Evolutionary conservation across 208 protist species (phyloP), one percentile per base, ranked within the genome.

Genomic region (Trypanosoma vivax): DNA sequence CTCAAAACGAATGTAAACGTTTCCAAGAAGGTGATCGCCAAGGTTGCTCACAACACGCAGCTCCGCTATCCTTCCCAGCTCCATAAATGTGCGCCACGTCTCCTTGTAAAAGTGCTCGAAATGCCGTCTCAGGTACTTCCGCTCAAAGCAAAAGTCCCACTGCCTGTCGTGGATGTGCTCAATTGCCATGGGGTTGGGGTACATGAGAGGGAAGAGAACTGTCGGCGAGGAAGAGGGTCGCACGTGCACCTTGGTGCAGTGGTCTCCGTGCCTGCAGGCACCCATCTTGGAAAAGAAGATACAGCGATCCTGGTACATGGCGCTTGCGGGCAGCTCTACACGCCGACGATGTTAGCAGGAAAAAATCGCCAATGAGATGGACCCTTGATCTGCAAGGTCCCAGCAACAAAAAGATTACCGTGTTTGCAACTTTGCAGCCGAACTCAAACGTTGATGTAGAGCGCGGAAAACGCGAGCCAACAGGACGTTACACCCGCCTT

Each of bases 201-300:
- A 99, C 84, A 99, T 91, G 76, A 99, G 90, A 1, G 92, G 85
- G 33, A 99, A 81, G 14, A 99, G 68, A 23, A 99, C 79, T 16
- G 95, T 98, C 31, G 95, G 95, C 5, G 83, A 96, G n/a, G 78
- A 71, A 19, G 79, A 79, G 1, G 97, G 97, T 30, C 79, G 80
- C 30, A 94, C 79, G 75, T 99, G 97, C 33, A 94, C 34, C 52
- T 97, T 94, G 2, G 85, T 96, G 79, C 97, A 99, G 33, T 78
- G 61, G 38, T 98, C 96, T 13, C 97, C 97, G 69, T 99, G 96
- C 6, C 97, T 87, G 81, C 97, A 99, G n/a, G 97, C 97, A 23
- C 97, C 97, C 60, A 98, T 98, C 73, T 98, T 98, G 49, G 78
- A 94, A 73, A 98, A 99, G 78, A 99, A 99, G 28, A 85, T 47